These are phyloP conservation scores for Salix udensis DNA, from an alignment of 345 rosid species.

Conservation along the genomic window DNA sequence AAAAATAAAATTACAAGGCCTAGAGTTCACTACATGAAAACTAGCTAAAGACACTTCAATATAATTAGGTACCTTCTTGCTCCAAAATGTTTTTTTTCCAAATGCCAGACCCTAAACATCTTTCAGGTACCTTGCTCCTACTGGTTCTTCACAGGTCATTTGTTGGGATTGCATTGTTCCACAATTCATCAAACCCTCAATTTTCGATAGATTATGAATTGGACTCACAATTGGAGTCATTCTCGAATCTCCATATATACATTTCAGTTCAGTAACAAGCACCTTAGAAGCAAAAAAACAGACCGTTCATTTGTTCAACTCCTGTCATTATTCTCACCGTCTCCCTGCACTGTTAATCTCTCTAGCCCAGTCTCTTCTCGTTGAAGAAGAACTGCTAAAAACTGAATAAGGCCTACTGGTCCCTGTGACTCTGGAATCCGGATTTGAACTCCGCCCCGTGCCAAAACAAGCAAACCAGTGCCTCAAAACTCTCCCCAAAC, in stretches of 20 bases:
- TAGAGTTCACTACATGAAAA: neutral
- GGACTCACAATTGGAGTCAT: neutral
- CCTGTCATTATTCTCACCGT: neutral
- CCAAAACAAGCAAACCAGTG: constrained; percentile 28
- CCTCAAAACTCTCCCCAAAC: constrained; percentile 12
- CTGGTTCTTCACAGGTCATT: neutral
- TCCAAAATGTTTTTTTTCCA: neutral
- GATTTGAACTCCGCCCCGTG: constrained; percentile 12
- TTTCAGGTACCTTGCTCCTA: neutral
- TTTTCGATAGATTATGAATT: neutral
- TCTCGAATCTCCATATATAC: constrained; percentile 3
- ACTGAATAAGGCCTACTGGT: constrained; percentile 18
- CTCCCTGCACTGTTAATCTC: constrained; percentile 24
- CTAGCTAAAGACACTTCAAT: neutral
- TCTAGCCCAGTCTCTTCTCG: constrained; percentile 27
- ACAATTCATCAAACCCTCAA: neutral
- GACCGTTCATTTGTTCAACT: neutral
- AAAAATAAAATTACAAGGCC: neutral
- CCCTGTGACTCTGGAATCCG: constrained; percentile 20
- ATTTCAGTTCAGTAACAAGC: neutral
- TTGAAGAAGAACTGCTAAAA: constrained; percentile 17
- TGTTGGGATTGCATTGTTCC: neutral
- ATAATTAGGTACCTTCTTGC: neutral
- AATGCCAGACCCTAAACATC: neutral
- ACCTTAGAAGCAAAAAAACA: neutral